Conservation (phyloP, 345 rosid genomes). For the Eucalyptus coolabah region DNA sequence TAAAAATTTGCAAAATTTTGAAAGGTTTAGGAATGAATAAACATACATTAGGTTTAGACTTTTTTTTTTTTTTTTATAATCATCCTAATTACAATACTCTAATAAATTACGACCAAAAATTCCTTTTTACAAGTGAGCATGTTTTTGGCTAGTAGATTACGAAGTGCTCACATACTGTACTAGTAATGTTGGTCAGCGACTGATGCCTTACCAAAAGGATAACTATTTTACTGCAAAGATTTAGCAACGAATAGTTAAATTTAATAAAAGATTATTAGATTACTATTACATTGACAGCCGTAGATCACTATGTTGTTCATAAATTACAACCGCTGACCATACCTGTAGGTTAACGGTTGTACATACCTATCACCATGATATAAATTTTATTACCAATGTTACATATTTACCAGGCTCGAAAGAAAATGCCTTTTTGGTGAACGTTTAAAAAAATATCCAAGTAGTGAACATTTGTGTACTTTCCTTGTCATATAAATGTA, state of each 20-base stretch:
- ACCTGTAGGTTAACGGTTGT: background rate
- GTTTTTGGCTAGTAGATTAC: background rate
- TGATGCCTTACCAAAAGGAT: background rate
- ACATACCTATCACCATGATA: background rate
- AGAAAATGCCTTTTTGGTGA: background rate
- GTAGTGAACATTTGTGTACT: background rate
- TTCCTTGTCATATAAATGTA: background rate
- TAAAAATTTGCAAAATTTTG: background rate
- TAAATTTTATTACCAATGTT: background rate
- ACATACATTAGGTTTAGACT: background rate
- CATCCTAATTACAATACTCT: background rate
- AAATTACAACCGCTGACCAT: background rate
- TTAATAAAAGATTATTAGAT: background rate
- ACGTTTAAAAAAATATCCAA: background rate
- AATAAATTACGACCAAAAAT: background rate
- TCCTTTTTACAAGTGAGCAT: background rate
- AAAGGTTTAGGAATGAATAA: background rate
- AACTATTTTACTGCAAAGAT: background rate
- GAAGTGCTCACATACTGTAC: background rate
- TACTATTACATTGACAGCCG: background rate
- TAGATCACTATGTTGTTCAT: background rate
- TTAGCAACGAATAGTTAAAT: background rate
- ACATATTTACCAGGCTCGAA: background rate
- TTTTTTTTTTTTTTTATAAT: background rate
- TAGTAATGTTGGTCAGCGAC: background rate